phyloP scores from a whole-genome alignment of 768 basidiomycete genomes.

The Boletus reticulatus region DNA sequence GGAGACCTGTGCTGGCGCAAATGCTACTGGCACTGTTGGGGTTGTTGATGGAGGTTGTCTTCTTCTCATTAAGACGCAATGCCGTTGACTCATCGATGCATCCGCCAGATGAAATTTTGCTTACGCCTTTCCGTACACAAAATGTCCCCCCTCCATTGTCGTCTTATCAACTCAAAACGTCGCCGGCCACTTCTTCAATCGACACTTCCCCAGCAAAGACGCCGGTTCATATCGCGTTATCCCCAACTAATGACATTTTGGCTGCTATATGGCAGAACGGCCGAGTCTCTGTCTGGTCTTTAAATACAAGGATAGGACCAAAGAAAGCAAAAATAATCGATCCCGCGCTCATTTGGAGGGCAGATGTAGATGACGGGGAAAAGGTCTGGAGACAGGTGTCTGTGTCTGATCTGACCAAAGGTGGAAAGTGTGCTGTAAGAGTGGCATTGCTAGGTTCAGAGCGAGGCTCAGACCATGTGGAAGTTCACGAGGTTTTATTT shows the following conservation, averaged over 20 bases:
- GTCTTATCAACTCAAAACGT: slow-evolving; percentile 46
- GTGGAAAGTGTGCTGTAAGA: slow-evolving; percentile 5
- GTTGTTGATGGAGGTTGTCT: slow-evolving; percentile 85
- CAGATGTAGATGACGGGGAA: slow-evolving; percentile 11
- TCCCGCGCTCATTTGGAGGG: slow-evolving; percentile 42
- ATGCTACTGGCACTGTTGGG: slow-evolving; percentile 81
- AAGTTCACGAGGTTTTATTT: slow-evolving; percentile 21
- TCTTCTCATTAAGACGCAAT: not conserved
- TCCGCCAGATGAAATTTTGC: slow-evolving; percentile 59
- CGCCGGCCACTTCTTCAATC: slow-evolving; percentile 2
- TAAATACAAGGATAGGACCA: slow-evolving; percentile 59
- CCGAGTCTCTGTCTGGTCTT: slow-evolving; percentile 62
- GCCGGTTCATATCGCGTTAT: slow-evolving; percentile 70
- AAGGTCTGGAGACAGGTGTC: slow-evolving; percentile 31
- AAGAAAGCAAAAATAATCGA: slow-evolving; percentile 60
- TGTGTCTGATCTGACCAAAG: slow-evolving; percentile 9
- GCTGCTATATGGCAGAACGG: slow-evolving; percentile 74
- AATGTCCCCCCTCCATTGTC: slow-evolving; percentile 99
- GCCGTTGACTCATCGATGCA: not conserved
- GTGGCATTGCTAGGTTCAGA: slow-evolving; percentile 43
- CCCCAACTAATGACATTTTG: slow-evolving; percentile 52
- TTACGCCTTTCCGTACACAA: slow-evolving; percentile 92
- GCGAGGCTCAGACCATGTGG: slow-evolving; percentile 33
- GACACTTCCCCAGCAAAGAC: slow-evolving; percentile 13
- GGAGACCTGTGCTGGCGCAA: slow-evolving; percentile 77